Conservation (phyloP, 2,329 filamentous ascomycete species). For the Diaporthe australafricana region DNA sequence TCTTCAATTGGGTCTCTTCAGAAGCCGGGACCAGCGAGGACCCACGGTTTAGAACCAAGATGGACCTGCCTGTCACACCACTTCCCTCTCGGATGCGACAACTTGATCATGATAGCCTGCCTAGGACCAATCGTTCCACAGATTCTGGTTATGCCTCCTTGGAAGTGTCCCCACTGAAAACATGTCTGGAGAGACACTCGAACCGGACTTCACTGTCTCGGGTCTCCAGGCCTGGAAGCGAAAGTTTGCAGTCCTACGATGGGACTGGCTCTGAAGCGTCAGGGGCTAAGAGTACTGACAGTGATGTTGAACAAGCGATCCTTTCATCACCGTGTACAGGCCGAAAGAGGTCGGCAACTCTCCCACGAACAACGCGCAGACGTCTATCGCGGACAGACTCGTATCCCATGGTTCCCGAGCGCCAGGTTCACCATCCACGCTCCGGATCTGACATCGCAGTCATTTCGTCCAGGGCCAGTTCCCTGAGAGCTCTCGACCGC, state of each 20-base stretch:
- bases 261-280: slow-evolving; percentile 35
- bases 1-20: not conserved
- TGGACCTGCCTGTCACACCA: slow-evolving; percentile 24
- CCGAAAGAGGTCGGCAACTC: slow-evolving; percentile 16
- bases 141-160: slow-evolving; percentile 38
- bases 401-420: not conserved
- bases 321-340: not conserved
- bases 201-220: slow-evolving; percentile 21
- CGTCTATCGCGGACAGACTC: slow-evolving; percentile 34
- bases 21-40: not conserved
- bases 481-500: slow-evolving; percentile 54
- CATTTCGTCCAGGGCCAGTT: slow-evolving; percentile 25
- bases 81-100: slow-evolving; percentile 23
- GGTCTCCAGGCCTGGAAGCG: slow-evolving; percentile 1
- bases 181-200: not conserved
- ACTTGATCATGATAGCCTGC: not conserved
- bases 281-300: not conserved
- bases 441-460: slow-evolving; percentile 31
- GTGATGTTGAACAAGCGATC: not conserved
- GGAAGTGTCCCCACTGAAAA: slow-evolving; percentile 27
- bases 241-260: slow-evolving; percentile 30
- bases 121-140: slow-evolving; percentile 30
- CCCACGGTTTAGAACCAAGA: not conserved
- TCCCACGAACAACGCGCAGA: slow-evolving; percentile 26
- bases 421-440: slow-evolving; percentile 22